Evolutionary conservation across 352 stramenopile species (phyloP).

Genomic region (Phytophthora megakarya): DNA sequence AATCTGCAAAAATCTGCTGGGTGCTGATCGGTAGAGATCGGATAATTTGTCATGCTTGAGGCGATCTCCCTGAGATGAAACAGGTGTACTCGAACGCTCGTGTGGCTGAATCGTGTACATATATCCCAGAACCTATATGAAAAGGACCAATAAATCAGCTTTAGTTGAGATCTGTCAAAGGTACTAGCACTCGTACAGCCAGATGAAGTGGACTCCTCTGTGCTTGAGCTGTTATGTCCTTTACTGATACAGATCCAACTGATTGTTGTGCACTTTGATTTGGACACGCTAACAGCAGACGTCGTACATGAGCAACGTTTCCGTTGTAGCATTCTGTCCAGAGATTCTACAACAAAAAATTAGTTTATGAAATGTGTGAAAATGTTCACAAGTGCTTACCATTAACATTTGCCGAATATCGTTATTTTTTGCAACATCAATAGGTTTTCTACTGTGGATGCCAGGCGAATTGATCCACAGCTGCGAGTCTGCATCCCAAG

Average conservation of each 20-base stretch:
- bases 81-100: background rate
- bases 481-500: constrained; percentile 51
- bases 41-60: constrained; percentile 13
- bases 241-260: constrained; percentile 13
- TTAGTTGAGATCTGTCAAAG: too few species aligned
- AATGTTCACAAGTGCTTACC: constrained; percentile 20
- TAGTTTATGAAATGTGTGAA: background rate
- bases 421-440: constrained; percentile 40
- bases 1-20: constrained; percentile 43
- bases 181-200: constrained; percentile 42
- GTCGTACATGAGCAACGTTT: constrained; percentile 35
- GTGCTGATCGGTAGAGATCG: constrained; percentile 14
- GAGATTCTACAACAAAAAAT: constrained; percentile 36
- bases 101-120: constrained; percentile 20
- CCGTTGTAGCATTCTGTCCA: constrained; percentile 47
- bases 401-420: constrained; percentile 29
- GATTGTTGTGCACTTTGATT: background rate
- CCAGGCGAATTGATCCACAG: constrained; percentile 41
- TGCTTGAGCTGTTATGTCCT: constrained; percentile 37
- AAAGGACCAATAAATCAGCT: background rate
- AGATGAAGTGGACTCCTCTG: constrained; percentile 56
- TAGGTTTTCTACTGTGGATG: constrained; percentile 44
- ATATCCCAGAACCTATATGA: constrained; percentile 44
- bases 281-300: constrained; percentile 22
- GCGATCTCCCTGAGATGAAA: constrained; percentile 2